Evolutionary conservation across 2,329 filamentous ascomycete species (phyloP).

Genomic region (Sporothrix pallida): DNA sequence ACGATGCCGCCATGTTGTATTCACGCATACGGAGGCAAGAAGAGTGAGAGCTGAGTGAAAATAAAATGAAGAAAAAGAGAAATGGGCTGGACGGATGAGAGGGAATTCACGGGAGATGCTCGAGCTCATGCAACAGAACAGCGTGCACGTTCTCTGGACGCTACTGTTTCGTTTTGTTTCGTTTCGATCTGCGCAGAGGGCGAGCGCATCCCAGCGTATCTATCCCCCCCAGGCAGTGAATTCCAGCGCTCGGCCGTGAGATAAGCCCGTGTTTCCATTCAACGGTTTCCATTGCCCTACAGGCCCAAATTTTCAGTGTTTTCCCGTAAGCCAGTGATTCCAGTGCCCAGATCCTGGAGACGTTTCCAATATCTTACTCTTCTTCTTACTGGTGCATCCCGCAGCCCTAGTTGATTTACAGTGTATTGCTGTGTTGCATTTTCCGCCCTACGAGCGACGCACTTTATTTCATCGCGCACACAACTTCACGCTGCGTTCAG

Average conservation of each 20-base stretch:
- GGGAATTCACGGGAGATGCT: too few species aligned
- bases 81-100: not conserved
- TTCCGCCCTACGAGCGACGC: not conserved
- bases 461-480: not conserved
- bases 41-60: not conserved
- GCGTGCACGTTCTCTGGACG: not conserved
- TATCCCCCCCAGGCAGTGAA: too few species aligned
- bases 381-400: too few species aligned
- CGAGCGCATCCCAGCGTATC: not conserved
- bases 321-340: too few species aligned
- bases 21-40: not conserved
- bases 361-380: too few species aligned
- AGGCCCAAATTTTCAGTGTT: too few species aligned
- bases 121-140: not conserved
- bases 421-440: not conserved
- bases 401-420: too few species aligned
- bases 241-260: too few species aligned
- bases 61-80: not conserved
- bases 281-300: too few species aligned
- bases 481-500: not conserved
- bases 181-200: slow-evolving; percentile 17
- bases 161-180: slow-evolving; percentile 16
- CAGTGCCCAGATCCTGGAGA: too few species aligned
- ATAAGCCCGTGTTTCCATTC: too few species aligned
- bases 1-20: not conserved